phyloP scores from a whole-genome alignment of 2,329 filamentous ascomycete species.

The Apiospora pterosperma region DNA sequence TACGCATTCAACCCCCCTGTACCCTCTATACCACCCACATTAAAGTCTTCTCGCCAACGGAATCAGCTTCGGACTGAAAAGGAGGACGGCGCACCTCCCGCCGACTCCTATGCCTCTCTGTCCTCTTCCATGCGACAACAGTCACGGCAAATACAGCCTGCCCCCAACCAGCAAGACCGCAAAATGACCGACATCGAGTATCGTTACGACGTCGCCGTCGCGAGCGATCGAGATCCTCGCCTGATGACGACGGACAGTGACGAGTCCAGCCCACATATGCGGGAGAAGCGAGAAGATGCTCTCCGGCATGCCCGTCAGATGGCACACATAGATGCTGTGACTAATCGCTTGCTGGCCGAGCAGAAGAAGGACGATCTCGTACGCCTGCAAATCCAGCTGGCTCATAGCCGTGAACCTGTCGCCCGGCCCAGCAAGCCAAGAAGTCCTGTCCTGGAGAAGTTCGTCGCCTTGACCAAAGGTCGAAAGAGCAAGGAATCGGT shows the following conservation, averaged over 20 bases:
- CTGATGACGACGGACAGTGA: slow-evolving; percentile 16
- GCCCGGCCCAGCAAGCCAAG: slow-evolving; percentile 29
- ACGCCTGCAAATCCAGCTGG: slow-evolving; percentile 41
- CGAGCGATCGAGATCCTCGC: slow-evolving; percentile 17
- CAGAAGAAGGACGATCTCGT: slow-evolving; percentile 47
- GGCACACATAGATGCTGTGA: slow-evolving; percentile 44
- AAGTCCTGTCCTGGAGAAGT: slow-evolving; percentile 45
- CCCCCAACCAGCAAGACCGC: slow-evolving; percentile 13
- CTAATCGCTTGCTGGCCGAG: slow-evolving; percentile 44
- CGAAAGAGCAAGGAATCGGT: slow-evolving; percentile 36
- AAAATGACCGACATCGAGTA: slow-evolving; percentile 11
- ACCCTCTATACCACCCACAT: slow-evolving; percentile 24
- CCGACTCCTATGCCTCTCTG: slow-evolving; percentile 9
- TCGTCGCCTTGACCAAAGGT: slow-evolving; percentile 41
- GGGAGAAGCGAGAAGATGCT: slow-evolving; percentile 21
- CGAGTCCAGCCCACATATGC: slow-evolving; percentile 14
- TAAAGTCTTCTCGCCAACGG: slow-evolving; percentile 13
- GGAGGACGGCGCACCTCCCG: slow-evolving; percentile 12
- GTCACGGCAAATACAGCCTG: slow-evolving; percentile 18
- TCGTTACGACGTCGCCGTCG: slow-evolving; percentile 7
- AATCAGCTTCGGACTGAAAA: slow-evolving; percentile 16
- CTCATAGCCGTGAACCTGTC: slow-evolving; percentile 26
- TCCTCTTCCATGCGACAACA: slow-evolving; percentile 9
- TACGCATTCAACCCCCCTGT: slow-evolving; percentile 20
- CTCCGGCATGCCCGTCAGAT: slow-evolving; percentile 33